A percentile compares a stretch with the other conserved stretches of the same genome.
These are phyloP conservation scores for Begonia fuchsioides DNA, from an alignment of 306 rosid genomes.

Conservation along the genomic window DNA sequence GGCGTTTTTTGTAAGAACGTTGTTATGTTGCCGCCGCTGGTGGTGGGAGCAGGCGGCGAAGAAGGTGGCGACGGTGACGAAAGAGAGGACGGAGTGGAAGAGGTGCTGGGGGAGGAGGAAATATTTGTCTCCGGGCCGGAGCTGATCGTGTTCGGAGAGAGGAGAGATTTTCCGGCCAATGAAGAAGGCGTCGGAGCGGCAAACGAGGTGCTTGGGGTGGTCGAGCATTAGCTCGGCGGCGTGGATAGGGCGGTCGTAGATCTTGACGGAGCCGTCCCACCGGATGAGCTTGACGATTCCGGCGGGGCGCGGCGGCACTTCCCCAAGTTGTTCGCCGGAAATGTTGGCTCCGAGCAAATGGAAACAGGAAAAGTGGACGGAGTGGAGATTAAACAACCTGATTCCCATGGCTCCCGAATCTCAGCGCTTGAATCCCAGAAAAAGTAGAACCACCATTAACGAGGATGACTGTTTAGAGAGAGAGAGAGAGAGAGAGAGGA, in stretches of 20 bases:
- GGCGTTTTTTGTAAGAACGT: conserved; percentile 5
- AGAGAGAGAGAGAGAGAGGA: no score
- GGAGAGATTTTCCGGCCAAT: conserved; percentile 34
- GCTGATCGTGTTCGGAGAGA: conserved; percentile 19
- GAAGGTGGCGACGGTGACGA: conserved; percentile 22
- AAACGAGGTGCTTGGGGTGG: conserved; percentile 23
- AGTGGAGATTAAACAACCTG: no score
- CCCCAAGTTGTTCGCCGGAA: not conserved
- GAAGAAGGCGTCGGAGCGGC: conserved; percentile 23
- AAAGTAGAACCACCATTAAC: no score
- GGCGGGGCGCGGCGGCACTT: no score
- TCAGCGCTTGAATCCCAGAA: no score
- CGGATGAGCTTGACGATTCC: conserved; percentile 17
- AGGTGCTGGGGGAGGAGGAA: conserved; percentile 23
- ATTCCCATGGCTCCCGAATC: no score
- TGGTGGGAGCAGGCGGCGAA: no score
- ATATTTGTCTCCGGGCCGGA: conserved; percentile 24
- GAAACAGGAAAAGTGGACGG: conserved; percentile 8
- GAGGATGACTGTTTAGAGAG: no score
- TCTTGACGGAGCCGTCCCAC: conserved; percentile 10
- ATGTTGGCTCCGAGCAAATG: conserved; percentile 6
- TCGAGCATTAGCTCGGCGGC: not conserved
- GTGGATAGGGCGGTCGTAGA: no score
- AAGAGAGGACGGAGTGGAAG: conserved; percentile 19
- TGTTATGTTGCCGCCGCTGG: no score